Evolutionary conservation across 2,329 filamentous ascomycete species (phyloP).

Genomic region (Colletotrichum orchidophilum): DNA sequence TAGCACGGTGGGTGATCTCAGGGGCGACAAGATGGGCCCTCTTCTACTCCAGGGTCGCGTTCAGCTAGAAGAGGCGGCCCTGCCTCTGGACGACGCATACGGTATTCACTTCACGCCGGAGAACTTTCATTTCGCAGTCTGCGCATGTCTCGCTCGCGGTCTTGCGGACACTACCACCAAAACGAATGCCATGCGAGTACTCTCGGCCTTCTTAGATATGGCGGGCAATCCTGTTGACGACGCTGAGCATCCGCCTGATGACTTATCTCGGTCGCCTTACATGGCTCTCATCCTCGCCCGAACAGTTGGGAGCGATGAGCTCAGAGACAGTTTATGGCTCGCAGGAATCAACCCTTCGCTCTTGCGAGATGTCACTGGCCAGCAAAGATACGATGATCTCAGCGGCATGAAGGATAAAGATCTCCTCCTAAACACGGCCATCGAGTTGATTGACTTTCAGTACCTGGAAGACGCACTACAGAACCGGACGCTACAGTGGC

Average conservation of each 20-base stretch:
- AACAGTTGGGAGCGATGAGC: slow-evolving; percentile 64
- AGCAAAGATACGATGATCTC: slow-evolving; percentile 54
- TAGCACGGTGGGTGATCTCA: slow-evolving; percentile 67
- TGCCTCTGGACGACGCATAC: slow-evolving; percentile 71
- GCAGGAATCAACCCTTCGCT: slow-evolving; percentile 60
- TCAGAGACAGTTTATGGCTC: slow-evolving; percentile 70
- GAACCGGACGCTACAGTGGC: slow-evolving; percentile 66
- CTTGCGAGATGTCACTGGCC: slow-evolving; percentile 50
- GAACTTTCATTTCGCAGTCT: slow-evolving; percentile 74
- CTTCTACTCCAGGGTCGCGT: slow-evolving; percentile 68
- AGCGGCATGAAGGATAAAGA: slow-evolving; percentile 66
- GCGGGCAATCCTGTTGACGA: slow-evolving; percentile 45
- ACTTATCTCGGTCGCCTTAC: slow-evolving; percentile 59
- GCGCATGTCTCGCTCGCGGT: slow-evolving; percentile 70
- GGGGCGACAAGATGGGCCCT: slow-evolving; percentile 66
- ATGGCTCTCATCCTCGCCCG: slow-evolving; percentile 68
- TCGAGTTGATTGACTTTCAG: slow-evolving; percentile 73
- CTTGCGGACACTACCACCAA: slow-evolving; percentile 71
- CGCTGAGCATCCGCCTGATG: slow-evolving; percentile 37
- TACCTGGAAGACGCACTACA: slow-evolving; percentile 71
- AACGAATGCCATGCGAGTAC: slow-evolving; percentile 65
- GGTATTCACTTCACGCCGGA: slow-evolving; percentile 72
- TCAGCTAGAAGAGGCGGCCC: slow-evolving; percentile 69
- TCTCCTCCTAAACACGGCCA: slow-evolving; percentile 69
- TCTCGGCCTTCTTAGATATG: slow-evolving; percentile 70